These are phyloP conservation scores for Lactifluus subvellereus DNA, from an alignment of 768 basidiomycete genomes.

Conservation along the genomic window DNA sequence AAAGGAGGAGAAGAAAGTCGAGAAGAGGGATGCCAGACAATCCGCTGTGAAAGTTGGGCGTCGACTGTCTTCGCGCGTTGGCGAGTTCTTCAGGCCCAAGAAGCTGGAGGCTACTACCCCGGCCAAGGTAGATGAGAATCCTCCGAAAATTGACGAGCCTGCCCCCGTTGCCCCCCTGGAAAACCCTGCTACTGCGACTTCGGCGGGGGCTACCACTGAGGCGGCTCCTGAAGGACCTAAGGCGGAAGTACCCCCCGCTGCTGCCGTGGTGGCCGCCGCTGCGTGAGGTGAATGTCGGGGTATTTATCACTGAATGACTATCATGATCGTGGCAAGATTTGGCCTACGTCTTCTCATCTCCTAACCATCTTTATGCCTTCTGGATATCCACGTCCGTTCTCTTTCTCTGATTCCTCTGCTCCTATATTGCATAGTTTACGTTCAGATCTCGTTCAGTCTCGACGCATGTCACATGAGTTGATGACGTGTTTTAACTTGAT, in stretches of 20 bases:
- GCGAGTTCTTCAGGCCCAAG: slow-evolving; percentile 76
- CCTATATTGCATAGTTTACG: slow-evolving; percentile 38
- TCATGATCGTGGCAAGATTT: slow-evolving; percentile 26
- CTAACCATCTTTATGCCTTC: slow-evolving; percentile 31
- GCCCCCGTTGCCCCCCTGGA: slow-evolving; percentile 78
- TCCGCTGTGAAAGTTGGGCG: slow-evolving; percentile 59
- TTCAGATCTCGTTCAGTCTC: slow-evolving; percentile 52
- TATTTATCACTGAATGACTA: slow-evolving; percentile 33
- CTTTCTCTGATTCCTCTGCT: slow-evolving; percentile 26
- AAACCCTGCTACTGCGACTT: slow-evolving; percentile 56
- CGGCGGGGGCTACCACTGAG: slow-evolving; percentile 34
- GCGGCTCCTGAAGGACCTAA: slow-evolving; percentile 32
- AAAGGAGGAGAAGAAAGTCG: slow-evolving; percentile 42
- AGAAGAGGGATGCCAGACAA: slow-evolving; percentile 39
- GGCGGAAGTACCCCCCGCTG: slow-evolving; percentile 43
- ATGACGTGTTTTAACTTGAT: slow-evolving; percentile 59
- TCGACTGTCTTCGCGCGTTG: slow-evolving; percentile 78
- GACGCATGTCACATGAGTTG: slow-evolving; percentile 34
- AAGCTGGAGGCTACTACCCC: slow-evolving; percentile 48
- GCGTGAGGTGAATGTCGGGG: slow-evolving; percentile 59
- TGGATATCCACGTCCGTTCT: slow-evolving; percentile 32
- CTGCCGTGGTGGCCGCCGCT: slow-evolving; percentile 70
- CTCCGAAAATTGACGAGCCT: slow-evolving; percentile 84
- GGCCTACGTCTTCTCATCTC: slow-evolving; percentile 24
- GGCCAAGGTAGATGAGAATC: slow-evolving; percentile 83